These are phyloP conservation scores for Trichoderma sp. DNA, from an alignment of 2,329 filamentous ascomycete species.

Conservation along the genomic window DNA sequence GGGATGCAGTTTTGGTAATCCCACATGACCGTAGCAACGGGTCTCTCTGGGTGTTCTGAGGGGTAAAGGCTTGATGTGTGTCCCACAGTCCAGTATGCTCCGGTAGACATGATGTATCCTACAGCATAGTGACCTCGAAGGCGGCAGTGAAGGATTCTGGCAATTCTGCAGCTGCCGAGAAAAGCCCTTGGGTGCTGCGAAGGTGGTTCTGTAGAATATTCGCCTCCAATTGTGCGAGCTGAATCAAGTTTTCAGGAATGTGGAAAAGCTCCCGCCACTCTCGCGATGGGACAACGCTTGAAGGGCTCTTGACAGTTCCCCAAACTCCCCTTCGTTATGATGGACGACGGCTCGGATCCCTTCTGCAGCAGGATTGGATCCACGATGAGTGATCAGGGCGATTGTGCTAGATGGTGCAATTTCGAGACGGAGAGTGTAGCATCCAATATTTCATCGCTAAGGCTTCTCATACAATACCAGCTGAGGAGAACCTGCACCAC, in stretches of 20 bases:
- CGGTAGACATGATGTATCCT: slow-evolving; percentile 19
- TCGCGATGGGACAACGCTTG: not conserved
- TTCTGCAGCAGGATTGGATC: not conserved
- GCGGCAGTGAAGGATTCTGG: not conserved
- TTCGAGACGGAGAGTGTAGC: not conserved
- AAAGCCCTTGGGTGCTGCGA: not conserved
- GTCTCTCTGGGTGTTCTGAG: not conserved
- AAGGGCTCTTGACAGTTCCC: not conserved
- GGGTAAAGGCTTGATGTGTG: not conserved
- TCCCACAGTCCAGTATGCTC: slow-evolving; percentile 4
- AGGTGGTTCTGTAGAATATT: not conserved
- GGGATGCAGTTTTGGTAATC: slow-evolving; percentile 52
- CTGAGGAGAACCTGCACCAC: not conserved
- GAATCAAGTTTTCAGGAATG: not conserved
- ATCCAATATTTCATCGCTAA: not conserved
- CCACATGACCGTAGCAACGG: slow-evolving; percentile 41
- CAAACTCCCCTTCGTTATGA: not conserved
- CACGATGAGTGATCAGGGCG: not conserved
- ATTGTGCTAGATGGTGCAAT: not conserved
- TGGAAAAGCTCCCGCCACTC: not conserved
- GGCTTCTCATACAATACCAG: not conserved
- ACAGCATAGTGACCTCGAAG: not conserved
- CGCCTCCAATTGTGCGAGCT: not conserved
- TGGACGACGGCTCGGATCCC: not conserved
- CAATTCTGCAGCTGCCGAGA: not conserved